Conservation (phyloP, 768 basidiomycete species). For the Daedaleopsis nitida region DNA sequence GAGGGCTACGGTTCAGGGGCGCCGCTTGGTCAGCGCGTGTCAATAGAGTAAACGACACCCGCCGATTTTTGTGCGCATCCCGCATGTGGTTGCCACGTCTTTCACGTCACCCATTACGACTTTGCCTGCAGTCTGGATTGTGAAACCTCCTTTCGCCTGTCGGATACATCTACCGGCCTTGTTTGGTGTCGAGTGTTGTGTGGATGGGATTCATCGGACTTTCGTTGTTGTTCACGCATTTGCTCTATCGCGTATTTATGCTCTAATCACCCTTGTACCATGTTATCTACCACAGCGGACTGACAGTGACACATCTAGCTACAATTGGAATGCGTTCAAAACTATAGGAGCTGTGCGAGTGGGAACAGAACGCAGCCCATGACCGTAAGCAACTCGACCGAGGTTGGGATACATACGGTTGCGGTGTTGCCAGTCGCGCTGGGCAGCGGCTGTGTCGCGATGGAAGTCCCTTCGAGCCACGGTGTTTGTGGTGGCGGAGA, state of each 20-base stretch:
- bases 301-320: not conserved
- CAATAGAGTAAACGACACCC: conserved; percentile 60
- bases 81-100: conserved; percentile 1
- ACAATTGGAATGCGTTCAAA: not conserved
- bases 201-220: conserved; percentile 14
- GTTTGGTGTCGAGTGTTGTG: conserved; percentile 1
- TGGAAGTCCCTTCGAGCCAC: conserved; percentile 27
- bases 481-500: conserved; percentile 26
- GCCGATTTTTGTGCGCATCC: not conserved
- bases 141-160: conserved; percentile 4
- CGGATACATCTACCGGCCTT: not conserved
- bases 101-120: conserved; percentile 8
- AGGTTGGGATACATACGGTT: not conserved
- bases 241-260: conserved; percentile 19
- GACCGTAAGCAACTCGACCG: not conserved
- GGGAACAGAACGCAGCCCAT: not conserved
- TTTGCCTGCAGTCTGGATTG: not conserved
- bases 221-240: not conserved
- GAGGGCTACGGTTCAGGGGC: conserved; percentile 56
- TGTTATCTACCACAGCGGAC: not conserved
- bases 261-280: conserved; percentile 16
- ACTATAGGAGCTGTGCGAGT: not conserved
- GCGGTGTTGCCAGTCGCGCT: conserved; percentile 13
- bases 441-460: conserved; percentile 18
- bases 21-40: conserved; percentile 64